These are phyloP conservation scores for Paspalum vaginatum DNA, from an alignment of 176 grass and related monocot genomes.

Conservation along the genomic window DNA sequence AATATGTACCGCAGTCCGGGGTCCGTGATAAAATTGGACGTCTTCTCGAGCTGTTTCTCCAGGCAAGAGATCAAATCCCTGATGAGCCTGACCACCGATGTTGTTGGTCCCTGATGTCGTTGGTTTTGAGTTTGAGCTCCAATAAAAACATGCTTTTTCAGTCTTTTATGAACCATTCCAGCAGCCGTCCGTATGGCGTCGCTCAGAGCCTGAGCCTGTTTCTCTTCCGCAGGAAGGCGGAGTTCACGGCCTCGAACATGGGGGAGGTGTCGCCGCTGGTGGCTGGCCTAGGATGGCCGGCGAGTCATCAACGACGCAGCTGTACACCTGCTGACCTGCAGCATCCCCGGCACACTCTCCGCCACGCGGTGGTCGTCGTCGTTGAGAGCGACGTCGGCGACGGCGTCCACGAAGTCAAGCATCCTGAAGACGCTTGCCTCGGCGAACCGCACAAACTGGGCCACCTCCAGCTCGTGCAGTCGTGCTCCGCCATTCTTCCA, in stretches of 20 bases:
- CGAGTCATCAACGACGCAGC: slow-evolving; percentile 22
- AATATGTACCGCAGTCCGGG: slow-evolving; percentile 1
- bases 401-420: slow-evolving; percentile 10
- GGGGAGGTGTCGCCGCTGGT: neutral
- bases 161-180: too few relatives aligned
- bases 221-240: neutral
- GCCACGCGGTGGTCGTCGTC: neutral
- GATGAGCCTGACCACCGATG: neutral
- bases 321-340: slow-evolving; percentile 18
- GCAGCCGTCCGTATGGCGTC: neutral
- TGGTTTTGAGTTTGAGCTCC: too few relatives aligned
- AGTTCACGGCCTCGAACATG: neutral
- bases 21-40: neutral
- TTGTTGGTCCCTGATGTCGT: neutral
- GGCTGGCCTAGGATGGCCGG: neutral
- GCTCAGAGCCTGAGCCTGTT: slow-evolving; percentile 21
- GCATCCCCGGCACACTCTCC: slow-evolving; percentile 10
- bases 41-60: neutral
- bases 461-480: slow-evolving; percentile 12
- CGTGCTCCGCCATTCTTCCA: neutral
- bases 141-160: too few relatives aligned
- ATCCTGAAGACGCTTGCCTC: slow-evolving; percentile 22
- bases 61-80: neutral
- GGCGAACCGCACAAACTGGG: neutral
- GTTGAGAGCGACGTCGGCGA: neutral